Evolutionary conservation across 768 basidiomycete species (phyloP).

Genomic region (Auriscalpium orientale): DNA sequence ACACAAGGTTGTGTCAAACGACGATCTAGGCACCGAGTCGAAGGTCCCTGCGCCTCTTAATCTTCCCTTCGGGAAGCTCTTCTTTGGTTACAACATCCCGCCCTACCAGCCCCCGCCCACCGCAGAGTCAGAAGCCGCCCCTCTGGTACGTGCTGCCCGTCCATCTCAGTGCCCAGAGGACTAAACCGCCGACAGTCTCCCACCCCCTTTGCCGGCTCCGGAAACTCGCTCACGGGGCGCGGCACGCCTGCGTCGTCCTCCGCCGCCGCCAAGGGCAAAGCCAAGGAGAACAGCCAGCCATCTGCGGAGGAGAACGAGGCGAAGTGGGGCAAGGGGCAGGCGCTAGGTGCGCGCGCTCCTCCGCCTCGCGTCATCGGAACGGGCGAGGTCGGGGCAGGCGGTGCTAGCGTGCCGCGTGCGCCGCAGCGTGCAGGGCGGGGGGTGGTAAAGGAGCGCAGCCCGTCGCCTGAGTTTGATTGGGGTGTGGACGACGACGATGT

Average conservation of each 20-base stretch:
- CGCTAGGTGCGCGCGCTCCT: conserved; percentile 41
- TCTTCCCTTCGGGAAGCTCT: conserved; percentile 88
- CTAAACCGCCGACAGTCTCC: conserved; percentile 25
- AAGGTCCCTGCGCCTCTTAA: conserved; percentile 87
- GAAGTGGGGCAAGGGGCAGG: conserved; percentile 30
- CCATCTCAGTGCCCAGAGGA: neutral
- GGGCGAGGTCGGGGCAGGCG: conserved; percentile 46
- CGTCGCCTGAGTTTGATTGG: conserved; percentile 61
- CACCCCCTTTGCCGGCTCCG: conserved; percentile 54
- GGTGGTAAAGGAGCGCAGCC: conserved; percentile 35
- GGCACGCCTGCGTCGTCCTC: conserved; percentile 30
- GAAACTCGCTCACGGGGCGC: conserved; percentile 59
- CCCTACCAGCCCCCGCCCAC: conserved; percentile 51
- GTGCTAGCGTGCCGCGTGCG: conserved; percentile 40
- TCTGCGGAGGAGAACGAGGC: conserved; percentile 14
- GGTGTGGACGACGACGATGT: conserved; percentile 80
- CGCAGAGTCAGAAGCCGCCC: conserved; percentile 2
- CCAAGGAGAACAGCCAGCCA: conserved; percentile 28
- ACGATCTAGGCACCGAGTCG: conserved; percentile 59
- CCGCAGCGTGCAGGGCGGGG: conserved; percentile 30
- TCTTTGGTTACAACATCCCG: conserved; percentile 88
- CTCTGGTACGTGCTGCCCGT: conserved; percentile 12
- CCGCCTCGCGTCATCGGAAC: conserved; percentile 23
- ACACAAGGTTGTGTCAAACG: conserved; percentile 77
- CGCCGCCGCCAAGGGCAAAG: conserved; percentile 42